Conservation (phyloP, 1,284 basidiomycete species). For the Acaromyces ingoldii region DNA sequence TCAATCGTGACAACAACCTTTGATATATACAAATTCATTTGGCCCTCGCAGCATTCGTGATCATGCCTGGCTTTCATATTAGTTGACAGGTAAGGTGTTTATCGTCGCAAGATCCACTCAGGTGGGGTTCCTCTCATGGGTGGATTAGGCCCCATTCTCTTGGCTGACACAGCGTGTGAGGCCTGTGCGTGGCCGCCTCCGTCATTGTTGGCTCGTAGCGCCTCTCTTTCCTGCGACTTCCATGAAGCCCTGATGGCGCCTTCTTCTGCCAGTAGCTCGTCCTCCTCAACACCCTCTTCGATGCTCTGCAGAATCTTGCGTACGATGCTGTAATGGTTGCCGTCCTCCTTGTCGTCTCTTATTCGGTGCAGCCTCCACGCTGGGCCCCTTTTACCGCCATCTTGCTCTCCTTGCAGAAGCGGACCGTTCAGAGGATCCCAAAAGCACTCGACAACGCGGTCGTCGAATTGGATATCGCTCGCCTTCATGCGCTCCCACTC, state of each 20-base stretch:
- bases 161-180: no score
- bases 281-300: conserved; percentile 41
- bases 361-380: conserved; percentile 47
- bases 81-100: no score
- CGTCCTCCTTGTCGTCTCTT: conserved; percentile 46
- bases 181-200: no score
- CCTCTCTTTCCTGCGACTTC: conserved; percentile 8
- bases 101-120: no score
- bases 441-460: conserved; percentile 85
- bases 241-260: background rate
- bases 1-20: no score
- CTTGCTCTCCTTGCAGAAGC: conserved; percentile 66
- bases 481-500: conserved; percentile 89
- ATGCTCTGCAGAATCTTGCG: conserved; percentile 42
- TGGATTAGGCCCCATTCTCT: no score
- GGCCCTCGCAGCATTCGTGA: no score
- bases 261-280: conserved; percentile 17
- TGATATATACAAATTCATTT: no score
- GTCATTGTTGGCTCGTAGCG: no score
- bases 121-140: no score
- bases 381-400: conserved; percentile 9
- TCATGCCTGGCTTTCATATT: no score
- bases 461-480: conserved; percentile 80
- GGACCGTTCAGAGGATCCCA: conserved; percentile 67
- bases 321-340: conserved; percentile 44